Base-by-base conservation (phyloP, 108 stramenopile genomes). In the Parietichytrium sp. region DNA sequence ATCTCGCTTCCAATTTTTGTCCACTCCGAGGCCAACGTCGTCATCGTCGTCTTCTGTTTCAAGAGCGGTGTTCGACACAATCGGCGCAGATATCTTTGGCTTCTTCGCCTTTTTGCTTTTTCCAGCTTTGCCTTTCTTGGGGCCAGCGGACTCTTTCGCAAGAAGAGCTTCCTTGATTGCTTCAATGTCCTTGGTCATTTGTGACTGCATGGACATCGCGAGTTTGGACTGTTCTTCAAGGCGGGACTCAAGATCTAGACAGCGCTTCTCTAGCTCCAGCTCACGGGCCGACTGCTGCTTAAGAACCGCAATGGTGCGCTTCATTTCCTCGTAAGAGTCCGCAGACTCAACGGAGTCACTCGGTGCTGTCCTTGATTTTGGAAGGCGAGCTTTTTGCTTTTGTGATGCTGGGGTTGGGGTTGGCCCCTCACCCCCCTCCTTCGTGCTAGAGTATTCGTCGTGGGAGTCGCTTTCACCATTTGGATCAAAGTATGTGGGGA, bases 71-170 rank as follows among this genome's bases (percentile, higher is more conserved):
- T 0, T 72, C 61, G 42, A 45, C 61, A 45, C 25, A 33, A 27
- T 72, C 61, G 0, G 36, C 61, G 12, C 20, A n/a, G 29, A 45
- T 15, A 25, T 25, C 10, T 25, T 72, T 42, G 61, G 36, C 36
- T 13, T 36, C 42, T 72, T 72, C 61, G 61, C 61, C 61, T n/a
- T 72, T n/a, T n/a, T n/a, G n/a, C n/a, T n/a, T n/a, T n/a, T n/a
- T n/a, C n/a, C n/a, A n/a, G n/a, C 61, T 10, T 45, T 72, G n/a
- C 3, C 6, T 6, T 45, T 20, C 42, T 23, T 45, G 20, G 38
- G 25, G 61, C 61, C 20, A 6, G 29, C 15, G 33, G 23, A 45
- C 13, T 33, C 33, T 72, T 72, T 33, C 33, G 42, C 25, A 6
- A 8, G 38, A 7, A 72, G 61, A 7, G 45, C 10, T 12, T 72